phyloP scores from a whole-genome alignment of 2,329 filamentous ascomycete genomes.

The Apiospora aurea region DNA sequence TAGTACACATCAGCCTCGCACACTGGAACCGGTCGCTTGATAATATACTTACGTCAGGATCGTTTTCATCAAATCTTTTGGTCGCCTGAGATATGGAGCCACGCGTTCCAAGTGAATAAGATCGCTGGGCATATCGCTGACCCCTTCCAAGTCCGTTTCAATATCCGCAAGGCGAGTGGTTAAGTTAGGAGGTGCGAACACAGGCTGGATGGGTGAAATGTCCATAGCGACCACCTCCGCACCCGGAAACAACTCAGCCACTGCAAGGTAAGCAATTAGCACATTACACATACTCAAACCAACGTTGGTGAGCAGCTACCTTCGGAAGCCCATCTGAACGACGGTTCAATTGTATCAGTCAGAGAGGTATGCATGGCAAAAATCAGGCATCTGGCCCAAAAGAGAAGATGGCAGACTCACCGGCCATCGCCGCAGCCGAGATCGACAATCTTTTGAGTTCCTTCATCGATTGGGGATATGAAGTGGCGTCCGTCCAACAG shows the following conservation, averaged over 20 bases:
- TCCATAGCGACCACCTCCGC: constrained; percentile 55
- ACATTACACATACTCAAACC: neutral
- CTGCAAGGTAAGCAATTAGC: constrained; percentile 37
- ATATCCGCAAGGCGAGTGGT: constrained; percentile 63
- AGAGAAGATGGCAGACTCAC: neutral
- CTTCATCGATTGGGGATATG: constrained; percentile 51
- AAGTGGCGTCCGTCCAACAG: constrained; percentile 51
- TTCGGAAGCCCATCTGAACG: constrained; percentile 61
- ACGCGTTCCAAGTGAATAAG: constrained; percentile 62
- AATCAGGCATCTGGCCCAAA: constrained; percentile 42
- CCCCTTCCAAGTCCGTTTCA: constrained; percentile 51
- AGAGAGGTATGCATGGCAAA: constrained; percentile 3
- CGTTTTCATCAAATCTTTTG: neutral
- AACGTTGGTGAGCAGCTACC: constrained; percentile 42
- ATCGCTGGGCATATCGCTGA: constrained; percentile 54
- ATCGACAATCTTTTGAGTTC: constrained; percentile 58
- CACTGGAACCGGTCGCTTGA: constrained; percentile 48
- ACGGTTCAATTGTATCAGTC: constrained; percentile 4
- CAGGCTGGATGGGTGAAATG: constrained; percentile 52
- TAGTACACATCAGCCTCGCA: constrained; percentile 51
- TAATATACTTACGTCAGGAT: neutral
- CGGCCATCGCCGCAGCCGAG: constrained; percentile 50
- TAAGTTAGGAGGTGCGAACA: constrained; percentile 62
- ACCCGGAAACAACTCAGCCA: constrained; percentile 53
- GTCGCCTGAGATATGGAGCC: constrained; percentile 37